phyloP scores from a whole-genome alignment of 2,329 filamentous ascomycete genomes.

The Talaromyces rugulosus region DNA sequence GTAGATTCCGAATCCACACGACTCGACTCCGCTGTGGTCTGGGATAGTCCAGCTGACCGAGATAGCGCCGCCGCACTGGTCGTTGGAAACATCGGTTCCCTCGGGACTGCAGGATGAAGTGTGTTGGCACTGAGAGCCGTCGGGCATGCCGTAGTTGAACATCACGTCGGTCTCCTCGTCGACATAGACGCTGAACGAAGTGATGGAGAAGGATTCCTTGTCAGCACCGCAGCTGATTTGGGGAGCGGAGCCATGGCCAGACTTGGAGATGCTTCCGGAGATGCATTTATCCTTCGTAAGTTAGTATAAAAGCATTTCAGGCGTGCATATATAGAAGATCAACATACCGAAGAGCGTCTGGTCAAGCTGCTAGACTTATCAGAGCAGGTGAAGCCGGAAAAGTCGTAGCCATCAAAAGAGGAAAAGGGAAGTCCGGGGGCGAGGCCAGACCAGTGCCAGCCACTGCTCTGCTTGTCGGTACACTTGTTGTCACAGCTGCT shows the following conservation, averaged over 20 bases:
- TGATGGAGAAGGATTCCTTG: conserved; percentile 67
- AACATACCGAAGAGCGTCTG: conserved; percentile 8
- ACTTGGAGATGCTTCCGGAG: conserved; percentile 46
- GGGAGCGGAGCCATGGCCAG: conserved; percentile 41
- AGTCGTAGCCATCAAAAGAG: conserved; percentile 68
- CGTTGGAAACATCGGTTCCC: conserved; percentile 72
- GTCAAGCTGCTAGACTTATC: conserved; percentile 44
- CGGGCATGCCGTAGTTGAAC: conserved; percentile 83
- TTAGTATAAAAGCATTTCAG: neutral
- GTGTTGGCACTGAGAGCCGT: conserved; percentile 78
- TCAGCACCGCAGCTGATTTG: conserved; percentile 56
- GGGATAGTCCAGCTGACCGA: conserved; percentile 68
- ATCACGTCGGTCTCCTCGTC: conserved; percentile 75
- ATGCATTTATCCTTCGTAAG: conserved; percentile 57
- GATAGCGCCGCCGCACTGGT: conserved; percentile 86
- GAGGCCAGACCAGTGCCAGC: conserved; percentile 70
- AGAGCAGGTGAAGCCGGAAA: conserved; percentile 68
- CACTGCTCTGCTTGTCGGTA: conserved; percentile 61
- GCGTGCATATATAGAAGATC: neutral
- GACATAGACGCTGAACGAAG: conserved; percentile 66
- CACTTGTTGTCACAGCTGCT: conserved; percentile 74
- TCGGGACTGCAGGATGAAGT: conserved; percentile 61
- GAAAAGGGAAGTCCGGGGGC: conserved; percentile 53
- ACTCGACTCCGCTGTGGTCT: conserved; percentile 50
- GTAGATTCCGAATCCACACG: conserved; percentile 70